A percentile compares a stretch with the other conserved stretches of the same genome.
These are phyloP conservation scores for Lachancea sp. DNA, from an alignment of 805 yeast genomes.

Conservation along the genomic window DNA sequence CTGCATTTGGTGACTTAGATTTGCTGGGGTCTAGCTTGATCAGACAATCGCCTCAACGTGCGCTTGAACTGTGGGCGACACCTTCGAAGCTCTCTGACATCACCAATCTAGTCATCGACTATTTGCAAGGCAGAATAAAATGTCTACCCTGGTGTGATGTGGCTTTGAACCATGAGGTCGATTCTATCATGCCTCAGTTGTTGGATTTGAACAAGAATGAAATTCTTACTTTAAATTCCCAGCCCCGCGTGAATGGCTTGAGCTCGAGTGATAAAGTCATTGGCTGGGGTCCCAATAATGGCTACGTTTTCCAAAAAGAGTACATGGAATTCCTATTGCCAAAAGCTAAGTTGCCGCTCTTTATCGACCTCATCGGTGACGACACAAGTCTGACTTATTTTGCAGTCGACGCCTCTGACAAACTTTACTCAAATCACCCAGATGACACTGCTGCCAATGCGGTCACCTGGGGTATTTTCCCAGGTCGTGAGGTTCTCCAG, in stretches of 20 bases:
- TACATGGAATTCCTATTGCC: slow-evolving; percentile 82
- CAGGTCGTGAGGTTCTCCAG: slow-evolving; percentile 89
- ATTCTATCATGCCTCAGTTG: slow-evolving; percentile 51
- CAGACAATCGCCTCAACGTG: slow-evolving; percentile 75
- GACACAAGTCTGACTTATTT: slow-evolving; percentile 64
- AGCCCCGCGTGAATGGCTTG: slow-evolving; percentile 83
- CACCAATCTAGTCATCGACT: slow-evolving; percentile 55
- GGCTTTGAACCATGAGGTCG: slow-evolving; percentile 73
- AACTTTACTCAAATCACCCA: slow-evolving; percentile 60
- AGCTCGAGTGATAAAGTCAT: slow-evolving; percentile 60
- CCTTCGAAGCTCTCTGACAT: slow-evolving; percentile 61
- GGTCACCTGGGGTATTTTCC: slow-evolving; percentile 98
- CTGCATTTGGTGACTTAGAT: slow-evolving; percentile 91
- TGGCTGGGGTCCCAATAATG: slow-evolving; percentile 96
- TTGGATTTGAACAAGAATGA: slow-evolving; percentile 59
- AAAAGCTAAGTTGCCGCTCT: slow-evolving; percentile 34
- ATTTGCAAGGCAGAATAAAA: slow-evolving; percentile 61
- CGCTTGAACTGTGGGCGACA: slow-evolving; percentile 81
- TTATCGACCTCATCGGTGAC: slow-evolving; percentile 41
- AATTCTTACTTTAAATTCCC: slow-evolving; percentile 82
- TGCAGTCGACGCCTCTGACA: slow-evolving; percentile 55
- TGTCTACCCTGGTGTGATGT: slow-evolving; percentile 94
- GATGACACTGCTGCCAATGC: slow-evolving; percentile 76
- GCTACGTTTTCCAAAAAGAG: slow-evolving; percentile 91
- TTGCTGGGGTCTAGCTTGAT: slow-evolving; percentile 71